Evolutionary conservation across 768 basidiomycete genomes (phyloP).

Genomic region (Sarcodon sp.): DNA sequence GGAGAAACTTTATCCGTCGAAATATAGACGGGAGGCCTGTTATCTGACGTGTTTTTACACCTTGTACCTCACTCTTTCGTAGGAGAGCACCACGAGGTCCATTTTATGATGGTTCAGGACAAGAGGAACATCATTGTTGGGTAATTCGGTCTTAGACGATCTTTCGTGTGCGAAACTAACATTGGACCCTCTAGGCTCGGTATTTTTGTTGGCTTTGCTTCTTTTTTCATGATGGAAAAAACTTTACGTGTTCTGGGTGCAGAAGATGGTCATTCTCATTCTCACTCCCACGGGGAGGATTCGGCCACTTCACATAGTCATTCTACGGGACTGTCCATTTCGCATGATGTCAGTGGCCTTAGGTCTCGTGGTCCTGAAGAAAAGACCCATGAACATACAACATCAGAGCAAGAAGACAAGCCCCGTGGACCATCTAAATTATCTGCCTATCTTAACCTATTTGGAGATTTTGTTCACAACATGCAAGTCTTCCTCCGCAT

Average conservation of each 20-base stretch:
- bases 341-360: slow-evolving; percentile 31
- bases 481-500: slow-evolving; percentile 37
- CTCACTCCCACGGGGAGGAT: slow-evolving; percentile 50
- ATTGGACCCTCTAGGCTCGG: slow-evolving; percentile 37
- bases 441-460: slow-evolving; percentile 86
- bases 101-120: slow-evolving; percentile 78
- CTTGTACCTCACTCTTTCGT: slow-evolving; percentile 87
- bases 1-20: neutral
- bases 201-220: slow-evolving; percentile 77
- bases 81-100: slow-evolving; percentile 73
- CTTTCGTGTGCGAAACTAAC: slow-evolving; percentile 1
- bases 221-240: slow-evolving; percentile 93
- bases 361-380: slow-evolving; percentile 27
- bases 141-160: slow-evolving; percentile 25
- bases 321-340: slow-evolving; percentile 33
- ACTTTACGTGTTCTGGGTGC: slow-evolving; percentile 64
- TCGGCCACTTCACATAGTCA: slow-evolving; percentile 18
- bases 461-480: slow-evolving; percentile 91
- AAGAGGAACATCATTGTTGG: slow-evolving; percentile 86
- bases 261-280: slow-evolving; percentile 33
- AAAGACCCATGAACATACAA: slow-evolving; percentile 12
- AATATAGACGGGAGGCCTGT: slow-evolving; percentile 69
- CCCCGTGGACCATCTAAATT: slow-evolving; percentile 50
- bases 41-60: slow-evolving; percentile 89
- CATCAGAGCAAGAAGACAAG: slow-evolving; percentile 11